Conservation (phyloP, 768 basidiomycete species). For the Omphalotus guepiniiformis region DNA sequence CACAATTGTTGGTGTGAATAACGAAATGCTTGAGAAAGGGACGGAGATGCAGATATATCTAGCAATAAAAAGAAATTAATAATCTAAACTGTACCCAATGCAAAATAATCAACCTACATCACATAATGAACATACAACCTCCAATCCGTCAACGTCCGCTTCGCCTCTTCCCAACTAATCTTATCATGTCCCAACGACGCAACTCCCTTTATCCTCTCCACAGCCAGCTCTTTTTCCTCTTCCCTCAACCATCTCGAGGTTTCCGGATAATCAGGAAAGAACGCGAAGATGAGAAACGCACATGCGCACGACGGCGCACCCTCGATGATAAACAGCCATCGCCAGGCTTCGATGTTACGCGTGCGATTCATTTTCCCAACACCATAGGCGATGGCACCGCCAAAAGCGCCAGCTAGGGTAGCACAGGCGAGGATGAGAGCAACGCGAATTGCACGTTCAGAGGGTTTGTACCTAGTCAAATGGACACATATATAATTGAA, state of each 20-base stretch:
- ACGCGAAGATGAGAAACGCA: constrained; percentile 24
- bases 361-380: constrained; percentile 24
- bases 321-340: constrained; percentile 34
- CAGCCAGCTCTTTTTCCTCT: constrained; percentile 36
- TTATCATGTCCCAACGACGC: constrained; percentile 20
- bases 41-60: constrained; percentile 39
- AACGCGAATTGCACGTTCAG: constrained; percentile 16
- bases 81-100: background rate
- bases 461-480: constrained; percentile 6
- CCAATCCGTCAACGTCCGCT: constrained; percentile 31
- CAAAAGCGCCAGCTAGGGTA: constrained; percentile 30
- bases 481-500: background rate
- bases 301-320: constrained; percentile 40
- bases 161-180: constrained; percentile 35
- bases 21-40: constrained; percentile 34
- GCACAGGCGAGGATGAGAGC: constrained; percentile 29
- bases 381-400: constrained; percentile 30
- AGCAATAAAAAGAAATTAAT: background rate
- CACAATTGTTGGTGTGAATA: constrained; percentile 57
- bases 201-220: constrained; percentile 21
- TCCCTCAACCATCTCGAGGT: constrained; percentile 39
- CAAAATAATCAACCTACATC: constrained; percentile 13
- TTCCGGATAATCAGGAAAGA: constrained; percentile 49
- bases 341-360: constrained; percentile 19
- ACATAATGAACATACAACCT: constrained; percentile 35